Percentiles rank a stretch among this genome's conserved stretches.
These are phyloP conservation scores for Aspergillus indologenus DNA, from an alignment of 495 filamentous ascomycete species.

Conservation along the genomic window DNA sequence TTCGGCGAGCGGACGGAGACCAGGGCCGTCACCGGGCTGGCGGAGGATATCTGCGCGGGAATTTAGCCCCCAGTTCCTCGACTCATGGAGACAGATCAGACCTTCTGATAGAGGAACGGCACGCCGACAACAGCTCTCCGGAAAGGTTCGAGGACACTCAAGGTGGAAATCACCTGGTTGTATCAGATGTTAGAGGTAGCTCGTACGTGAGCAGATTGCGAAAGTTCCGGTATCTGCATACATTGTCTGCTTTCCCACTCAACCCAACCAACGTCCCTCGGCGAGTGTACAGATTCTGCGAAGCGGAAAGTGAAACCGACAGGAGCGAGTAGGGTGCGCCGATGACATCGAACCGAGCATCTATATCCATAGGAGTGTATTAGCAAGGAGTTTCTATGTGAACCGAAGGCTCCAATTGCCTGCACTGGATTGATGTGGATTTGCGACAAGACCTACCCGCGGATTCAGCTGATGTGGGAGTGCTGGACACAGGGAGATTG, in stretches of 20 bases:
- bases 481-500: slow-evolving; percentile 38
- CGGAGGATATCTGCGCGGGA: slow-evolving; percentile 64
- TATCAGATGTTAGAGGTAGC: neutral
- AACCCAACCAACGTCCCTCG: slow-evolving; percentile 87
- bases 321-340: slow-evolving; percentile 88
- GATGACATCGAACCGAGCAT: slow-evolving; percentile 91
- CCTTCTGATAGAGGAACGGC: slow-evolving; percentile 90
- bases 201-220: neutral
- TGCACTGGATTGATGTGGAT: neutral
- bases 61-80: slow-evolving; percentile 1
- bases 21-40: slow-evolving; percentile 78
- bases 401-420: neutral
- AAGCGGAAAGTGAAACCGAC: slow-evolving; percentile 86
- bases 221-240: slow-evolving; percentile 32
- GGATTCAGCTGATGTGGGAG: slow-evolving; percentile 40
- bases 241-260: slow-evolving; percentile 87
- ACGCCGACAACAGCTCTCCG: slow-evolving; percentile 72
- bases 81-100: slow-evolving; percentile 19
- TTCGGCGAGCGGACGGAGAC: slow-evolving; percentile 80
- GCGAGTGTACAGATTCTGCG: slow-evolving; percentile 86
- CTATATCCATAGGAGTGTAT: slow-evolving; percentile 41
- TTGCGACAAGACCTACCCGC: slow-evolving; percentile 28
- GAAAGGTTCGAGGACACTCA: slow-evolving; percentile 83
- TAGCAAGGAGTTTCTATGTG: slow-evolving; percentile 4
- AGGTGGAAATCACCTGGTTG: slow-evolving; percentile 69